These are phyloP conservation scores for Quercus mongolica DNA, from an alignment of 306 rosid species.

Conservation along the genomic window DNA sequence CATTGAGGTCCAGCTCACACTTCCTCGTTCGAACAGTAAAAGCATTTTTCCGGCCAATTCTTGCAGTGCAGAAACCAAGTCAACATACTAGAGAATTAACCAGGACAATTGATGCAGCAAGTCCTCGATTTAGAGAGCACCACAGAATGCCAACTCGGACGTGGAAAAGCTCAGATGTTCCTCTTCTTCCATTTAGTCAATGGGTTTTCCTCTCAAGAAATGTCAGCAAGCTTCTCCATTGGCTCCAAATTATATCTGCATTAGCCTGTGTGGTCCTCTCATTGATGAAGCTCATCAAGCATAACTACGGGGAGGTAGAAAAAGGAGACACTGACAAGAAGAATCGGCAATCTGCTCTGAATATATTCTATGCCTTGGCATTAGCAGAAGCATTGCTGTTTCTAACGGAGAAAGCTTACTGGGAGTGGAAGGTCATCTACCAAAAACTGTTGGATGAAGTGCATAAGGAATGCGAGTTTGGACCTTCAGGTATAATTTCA, in stretches of 20 bases:
- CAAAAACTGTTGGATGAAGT: constrained; percentile 69
- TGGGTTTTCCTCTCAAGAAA: constrained; percentile 69
- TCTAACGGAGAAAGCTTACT: constrained; percentile 71
- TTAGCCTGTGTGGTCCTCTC: constrained; percentile 79
- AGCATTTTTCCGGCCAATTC: constrained; percentile 43
- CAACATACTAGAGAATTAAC: constrained; percentile 25
- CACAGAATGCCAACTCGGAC: constrained; percentile 56
- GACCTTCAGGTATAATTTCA: constrained; percentile 60
- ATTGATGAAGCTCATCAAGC: constrained; percentile 53
- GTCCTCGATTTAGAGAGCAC: constrained; percentile 14
- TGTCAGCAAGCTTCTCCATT: constrained; percentile 77
- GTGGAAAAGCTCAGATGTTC: constrained; percentile 81
- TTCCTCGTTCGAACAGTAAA: constrained; percentile 33
- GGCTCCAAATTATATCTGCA: constrained; percentile 95
- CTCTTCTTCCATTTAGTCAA: constrained; percentile 65
- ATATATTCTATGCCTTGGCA: constrained; percentile 74
- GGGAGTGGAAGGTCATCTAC: constrained; percentile 76
- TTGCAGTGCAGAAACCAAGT: constrained; percentile 18
- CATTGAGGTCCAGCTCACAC: constrained; percentile 47
- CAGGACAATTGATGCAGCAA: constrained; percentile 13
- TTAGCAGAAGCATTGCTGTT: constrained; percentile 86
- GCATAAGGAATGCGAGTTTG: constrained; percentile 64
- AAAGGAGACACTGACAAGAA: constrained; percentile 82
- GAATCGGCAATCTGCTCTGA: constrained; percentile 67
- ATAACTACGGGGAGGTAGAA: constrained; percentile 62